phyloP scores from a whole-genome alignment of 139 green algal genomes.

The Nannochloris sp. region DNA sequence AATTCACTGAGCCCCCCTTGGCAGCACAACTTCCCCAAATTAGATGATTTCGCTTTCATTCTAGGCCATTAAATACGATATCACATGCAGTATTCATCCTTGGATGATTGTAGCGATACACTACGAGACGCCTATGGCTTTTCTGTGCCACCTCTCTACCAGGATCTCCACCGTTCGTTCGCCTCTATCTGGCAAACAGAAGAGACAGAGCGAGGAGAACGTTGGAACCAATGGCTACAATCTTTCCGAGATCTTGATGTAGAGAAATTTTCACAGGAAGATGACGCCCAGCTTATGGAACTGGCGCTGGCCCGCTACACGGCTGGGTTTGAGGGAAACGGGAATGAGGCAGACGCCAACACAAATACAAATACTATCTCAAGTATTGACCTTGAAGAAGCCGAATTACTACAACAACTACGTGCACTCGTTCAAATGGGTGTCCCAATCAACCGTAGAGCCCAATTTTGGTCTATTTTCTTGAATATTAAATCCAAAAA shows the following conservation, averaged over 20 bases:
- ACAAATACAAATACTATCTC: too few species aligned
- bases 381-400: too few species aligned
- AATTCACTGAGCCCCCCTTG: too few species aligned
- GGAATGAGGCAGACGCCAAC: too few species aligned
- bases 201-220: constrained; percentile 43
- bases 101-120: too few species aligned
- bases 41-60: too few species aligned
- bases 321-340: not conserved
- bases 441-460: constrained; percentile 26
- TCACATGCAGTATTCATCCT: too few species aligned
- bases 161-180: constrained; percentile 33
- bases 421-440: constrained; percentile 43
- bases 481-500: constrained; percentile 32
- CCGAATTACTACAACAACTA: constrained; percentile 27
- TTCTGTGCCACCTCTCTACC: constrained; percentile 28
- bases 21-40: too few species aligned
- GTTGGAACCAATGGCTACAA: constrained; percentile 16
- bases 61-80: too few species aligned
- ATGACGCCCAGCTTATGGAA: not conserved
- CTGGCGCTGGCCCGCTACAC: not conserved
- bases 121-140: constrained; percentile 31
- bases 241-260: not conserved
- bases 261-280: not conserved
- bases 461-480: constrained; percentile 49
- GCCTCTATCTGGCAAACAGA: constrained; percentile 42